Base-by-base conservation (phyloP, 192 early-diverging fungal genomes). In the Backusella tuberculispora region DNA sequence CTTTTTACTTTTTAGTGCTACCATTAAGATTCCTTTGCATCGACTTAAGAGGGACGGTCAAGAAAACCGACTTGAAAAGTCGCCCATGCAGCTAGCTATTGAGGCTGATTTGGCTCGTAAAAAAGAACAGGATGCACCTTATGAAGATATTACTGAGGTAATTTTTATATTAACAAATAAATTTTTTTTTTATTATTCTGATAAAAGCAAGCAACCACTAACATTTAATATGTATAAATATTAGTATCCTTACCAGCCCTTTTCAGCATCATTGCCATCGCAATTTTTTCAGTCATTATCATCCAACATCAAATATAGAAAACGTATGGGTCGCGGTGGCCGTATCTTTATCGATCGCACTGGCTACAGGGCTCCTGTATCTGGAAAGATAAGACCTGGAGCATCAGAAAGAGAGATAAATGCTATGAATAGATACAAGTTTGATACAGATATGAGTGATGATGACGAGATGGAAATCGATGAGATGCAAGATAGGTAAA, bases 271-370 rank as follows among this genome's bases (percentile, higher is more conserved):
- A 14, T 64, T 83, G 41, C 71, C 81, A 6, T 74, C 81, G 42
- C 80, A 84, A 53, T 85, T 70, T 70, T 84, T 75, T 60, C 74
- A 76, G 73, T 68, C 66, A 67, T 63, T 66, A 73, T 70, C 64
- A 70, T 44, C 44, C 44, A 82, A 5, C 73, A 66, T 21, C 26
- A 38, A 41, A 9, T 88, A 83, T 66, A 81, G 93, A 69, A 87
- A 83, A 72, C 85, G 94, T 38, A 73, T 93, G 53, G 94, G 94
- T 26, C 87, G 94, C 69, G 92, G 92, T 48, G 94, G 94, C 24
- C 84, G 94, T 43, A 81, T 92, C 13, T 69, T 87, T 42, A 84
- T 94, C 41, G 94, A 95, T 80, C 89, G 94, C 21, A 69, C 45
- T 44, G 77, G 72, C 13, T 66, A 45, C 41, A 41, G 44, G 19